These are phyloP conservation scores for Odontarrhena argentea DNA, from an alignment of 345 rosid species.

Conservation along the genomic window DNA sequence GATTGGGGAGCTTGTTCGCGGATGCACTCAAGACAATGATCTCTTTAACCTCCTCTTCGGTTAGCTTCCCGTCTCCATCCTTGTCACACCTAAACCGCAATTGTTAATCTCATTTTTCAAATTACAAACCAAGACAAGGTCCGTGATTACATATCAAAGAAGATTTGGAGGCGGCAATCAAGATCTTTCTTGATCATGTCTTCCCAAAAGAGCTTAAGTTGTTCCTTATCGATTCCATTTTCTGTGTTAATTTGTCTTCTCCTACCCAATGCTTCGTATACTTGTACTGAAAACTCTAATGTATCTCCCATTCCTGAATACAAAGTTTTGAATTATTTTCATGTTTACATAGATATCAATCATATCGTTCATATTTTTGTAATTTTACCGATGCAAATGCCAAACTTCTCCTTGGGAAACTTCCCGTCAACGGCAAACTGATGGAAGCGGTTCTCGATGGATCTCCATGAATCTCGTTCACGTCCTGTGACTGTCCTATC, in stretches of 20 bases:
- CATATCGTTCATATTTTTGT: not conserved
- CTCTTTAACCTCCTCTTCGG: conserved; percentile 89
- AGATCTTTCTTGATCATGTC: conserved; percentile 77
- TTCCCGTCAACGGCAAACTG: conserved; percentile 61
- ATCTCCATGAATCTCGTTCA: conserved; percentile 77
- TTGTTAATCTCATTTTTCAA: not conserved
- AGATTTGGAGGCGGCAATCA: conserved; percentile 81
- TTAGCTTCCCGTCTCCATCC: conserved; percentile 83
- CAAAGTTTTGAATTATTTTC: not conserved
- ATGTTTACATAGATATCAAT: not conserved
- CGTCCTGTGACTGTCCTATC: conserved; percentile 70
- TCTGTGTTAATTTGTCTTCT: conserved; percentile 51
- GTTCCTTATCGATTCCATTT: conserved; percentile 65
- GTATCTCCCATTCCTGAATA: conserved; percentile 82
- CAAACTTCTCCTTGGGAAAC: conserved; percentile 69
- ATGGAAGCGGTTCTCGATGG: conserved; percentile 69
- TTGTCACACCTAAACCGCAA: conserved; percentile 76
- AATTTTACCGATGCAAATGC: conserved; percentile 64
- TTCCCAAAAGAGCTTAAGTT: conserved; percentile 74
- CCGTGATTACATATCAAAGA: conserved; percentile 80
- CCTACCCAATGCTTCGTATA: conserved; percentile 72
- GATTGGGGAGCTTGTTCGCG: conserved; percentile 73
- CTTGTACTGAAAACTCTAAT: conserved; percentile 69
- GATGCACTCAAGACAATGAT: conserved; percentile 88
- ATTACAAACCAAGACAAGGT: not conserved